phyloP scores from a whole-genome alignment of 305 asterid species.

The Rubia peregrina region DNA sequence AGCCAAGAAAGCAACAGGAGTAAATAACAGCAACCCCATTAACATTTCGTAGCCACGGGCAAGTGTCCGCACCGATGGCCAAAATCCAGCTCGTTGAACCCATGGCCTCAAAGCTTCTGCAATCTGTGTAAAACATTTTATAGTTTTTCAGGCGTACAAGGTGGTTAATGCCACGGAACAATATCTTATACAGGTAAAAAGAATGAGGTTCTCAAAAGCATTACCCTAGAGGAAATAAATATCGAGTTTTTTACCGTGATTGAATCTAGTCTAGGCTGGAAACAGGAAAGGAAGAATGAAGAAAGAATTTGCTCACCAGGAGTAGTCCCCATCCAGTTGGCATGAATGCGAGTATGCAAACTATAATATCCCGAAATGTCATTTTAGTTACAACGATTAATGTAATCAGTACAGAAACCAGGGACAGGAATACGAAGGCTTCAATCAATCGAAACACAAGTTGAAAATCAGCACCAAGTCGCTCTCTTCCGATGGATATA shows the following conservation, averaged over 20 bases:
- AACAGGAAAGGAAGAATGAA: conserved; percentile 1
- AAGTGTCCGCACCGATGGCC: conserved; percentile 76
- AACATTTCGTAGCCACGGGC: conserved; percentile 77
- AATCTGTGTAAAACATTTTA: conserved; percentile 37
- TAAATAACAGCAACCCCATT: conserved; percentile 71
- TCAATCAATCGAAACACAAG: conserved; percentile 70
- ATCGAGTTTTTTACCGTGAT: too few species aligned
- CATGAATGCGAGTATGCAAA: conserved; percentile 90
- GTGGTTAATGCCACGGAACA: neutral
- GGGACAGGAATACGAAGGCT: conserved; percentile 65
- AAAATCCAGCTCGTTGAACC: conserved; percentile 39
- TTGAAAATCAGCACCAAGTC: conserved; percentile 78
- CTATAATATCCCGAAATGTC: conserved; percentile 67
- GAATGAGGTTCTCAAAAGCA: neutral
- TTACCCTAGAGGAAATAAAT: neutral
- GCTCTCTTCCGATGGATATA: conserved; percentile 62
- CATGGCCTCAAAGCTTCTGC: conserved; percentile 77
- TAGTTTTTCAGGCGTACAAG: conserved; percentile 5
- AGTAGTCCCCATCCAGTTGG: conserved; percentile 99
- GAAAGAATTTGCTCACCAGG: conserved; percentile 37
- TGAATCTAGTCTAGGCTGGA: neutral
- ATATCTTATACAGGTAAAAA: too few species aligned
- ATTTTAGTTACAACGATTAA: conserved; percentile 59
- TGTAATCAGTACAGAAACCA: conserved; percentile 48
- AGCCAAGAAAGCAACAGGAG: conserved; percentile 96